Evolutionary conservation across 805 yeast genomes (phyloP), one percentile per base, ranked within the genome.

Genomic region (Sugiyamaella smithiae): DNA sequence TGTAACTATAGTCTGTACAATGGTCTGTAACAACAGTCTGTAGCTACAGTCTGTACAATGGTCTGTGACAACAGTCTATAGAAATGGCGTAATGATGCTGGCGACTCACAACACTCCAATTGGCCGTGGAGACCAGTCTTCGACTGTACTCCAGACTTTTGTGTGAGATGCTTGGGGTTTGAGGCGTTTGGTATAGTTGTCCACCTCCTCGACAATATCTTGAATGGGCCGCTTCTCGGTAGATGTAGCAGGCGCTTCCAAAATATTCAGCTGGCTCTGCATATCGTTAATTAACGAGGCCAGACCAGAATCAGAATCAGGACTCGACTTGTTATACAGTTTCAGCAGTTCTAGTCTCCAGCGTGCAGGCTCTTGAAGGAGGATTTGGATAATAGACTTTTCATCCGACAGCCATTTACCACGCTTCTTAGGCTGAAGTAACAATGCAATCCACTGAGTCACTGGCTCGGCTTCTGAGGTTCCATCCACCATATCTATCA

Each of bases 71-170:
- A n/a, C n/a, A n/a, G n/a, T n/a, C n/a, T n/a, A n/a, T n/a, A n/a
- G n/a, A n/a, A n/a, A n/a, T n/a, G n/a, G n/a, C n/a, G n/a, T n/a
- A n/a, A n/a, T n/a, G 29, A 26, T 8, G 11, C 29, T 8, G 11
- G 7, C 38, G 9, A 16, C 12, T 19, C 44, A 53, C 28, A 55
- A 20, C 4, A 49, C 52, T 9, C 59, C 59, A 28, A 56, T 45
- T 3, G 59, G 57, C 2, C 55, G 48, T 1, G 55, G 49, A 16
- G 48, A 40, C 59, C 59, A 56, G 42, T 50, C 38, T 8, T 46
- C 41, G 6, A 46, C 52, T 7, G 24, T 14, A 4, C 26, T 33
- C 58, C 59, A 54, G 8, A 26, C 46, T 8, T 35, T 26, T 22
- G 25, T 26, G 11, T 9, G 17, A n/a, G 44, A 17, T 20, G 9